These are phyloP conservation scores for Rhizophagus clarus DNA, from an alignment of 192 early-diverging fungal genomes.

Conservation along the genomic window DNA sequence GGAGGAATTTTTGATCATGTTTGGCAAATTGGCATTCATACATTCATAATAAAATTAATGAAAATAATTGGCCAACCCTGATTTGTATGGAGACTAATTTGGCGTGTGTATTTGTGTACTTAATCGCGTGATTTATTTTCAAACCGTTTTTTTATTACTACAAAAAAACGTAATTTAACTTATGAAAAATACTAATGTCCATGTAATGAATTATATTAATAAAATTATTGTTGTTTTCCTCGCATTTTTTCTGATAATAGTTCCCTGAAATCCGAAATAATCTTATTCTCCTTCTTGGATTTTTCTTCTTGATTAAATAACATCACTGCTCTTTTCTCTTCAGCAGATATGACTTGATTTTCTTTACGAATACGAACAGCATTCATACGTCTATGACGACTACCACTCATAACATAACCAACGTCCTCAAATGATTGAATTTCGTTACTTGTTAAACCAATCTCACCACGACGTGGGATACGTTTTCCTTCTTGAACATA, in stretches of 20 bases:
- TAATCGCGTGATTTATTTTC: too few relatives aligned
- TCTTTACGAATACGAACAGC: conserved; percentile 95
- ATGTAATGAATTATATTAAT: too few relatives aligned
- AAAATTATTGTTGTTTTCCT: conserved; percentile 20
- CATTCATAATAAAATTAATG: too few relatives aligned
- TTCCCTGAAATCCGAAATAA: conserved; percentile 90
- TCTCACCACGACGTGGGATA: conserved; percentile 96
- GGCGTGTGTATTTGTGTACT: too few relatives aligned
- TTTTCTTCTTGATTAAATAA: conserved; percentile 89
- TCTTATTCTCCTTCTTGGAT: conserved; percentile 86
- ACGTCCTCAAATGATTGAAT: conserved; percentile 84
- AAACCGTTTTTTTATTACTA: too few relatives aligned
- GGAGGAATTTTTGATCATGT: too few relatives aligned
- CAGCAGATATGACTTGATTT: conserved; percentile 94
- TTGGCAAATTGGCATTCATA: too few relatives aligned
- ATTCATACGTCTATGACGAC: conserved; percentile 91
- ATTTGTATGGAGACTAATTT: too few relatives aligned
- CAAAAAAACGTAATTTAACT: too few relatives aligned
- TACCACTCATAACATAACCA: conserved; percentile 97
- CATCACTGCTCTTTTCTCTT: conserved; percentile 87
- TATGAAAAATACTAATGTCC: too few relatives aligned
- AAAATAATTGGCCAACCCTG: too few relatives aligned
- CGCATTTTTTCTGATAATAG: conserved; percentile 69
- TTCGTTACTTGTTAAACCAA: conserved; percentile 83
- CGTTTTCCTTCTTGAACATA: conserved; percentile 92